Percentiles rank a stretch among this genome's conserved stretches.
Evolutionary conservation across 352 stramenopile species (phyloP).

Genomic region (Sclerospora graminicola): DNA sequence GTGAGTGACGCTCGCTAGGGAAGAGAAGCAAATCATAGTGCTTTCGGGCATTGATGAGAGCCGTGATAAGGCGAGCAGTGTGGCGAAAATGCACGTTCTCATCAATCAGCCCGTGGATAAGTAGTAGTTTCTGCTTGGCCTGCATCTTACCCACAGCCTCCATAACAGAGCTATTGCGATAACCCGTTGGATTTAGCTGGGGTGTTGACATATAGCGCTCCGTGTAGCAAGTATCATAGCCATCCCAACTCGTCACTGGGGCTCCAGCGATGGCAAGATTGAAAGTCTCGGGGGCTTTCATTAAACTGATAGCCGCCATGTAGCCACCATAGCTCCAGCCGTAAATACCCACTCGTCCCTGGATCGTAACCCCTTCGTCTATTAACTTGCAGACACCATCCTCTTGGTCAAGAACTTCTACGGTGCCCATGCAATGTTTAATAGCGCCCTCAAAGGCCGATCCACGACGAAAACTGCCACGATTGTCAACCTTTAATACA

Average conservation of each 20-base stretch:
- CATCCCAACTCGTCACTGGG: conserved; percentile 95
- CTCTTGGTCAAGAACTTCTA: conserved; percentile 84
- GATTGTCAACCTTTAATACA: conserved; percentile 96
- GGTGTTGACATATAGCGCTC: conserved; percentile 96
- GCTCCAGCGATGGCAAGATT: conserved; percentile 92
- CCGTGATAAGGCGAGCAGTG: conserved; percentile 93
- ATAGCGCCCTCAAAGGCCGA: conserved; percentile 91
- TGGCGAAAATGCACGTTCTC: conserved; percentile 99
- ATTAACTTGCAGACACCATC: conserved; percentile 76
- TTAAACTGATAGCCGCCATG: conserved; percentile 93
- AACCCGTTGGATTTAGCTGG: conserved; percentile 88
- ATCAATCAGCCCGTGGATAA: conserved; percentile 95
- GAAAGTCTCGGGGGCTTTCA: conserved; percentile 93
- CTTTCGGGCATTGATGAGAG: conserved; percentile 90
- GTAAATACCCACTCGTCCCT: conserved; percentile 89
- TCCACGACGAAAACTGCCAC: conserved; percentile 87
- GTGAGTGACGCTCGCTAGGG: conserved; percentile 93
- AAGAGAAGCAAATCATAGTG: conserved; percentile 96
- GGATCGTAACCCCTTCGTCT: conserved; percentile 80
- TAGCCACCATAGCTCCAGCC: conserved; percentile 98
- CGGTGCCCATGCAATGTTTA: conserved; percentile 86
- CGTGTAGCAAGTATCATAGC: conserved; percentile 98
- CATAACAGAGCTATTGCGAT: conserved; percentile 87
- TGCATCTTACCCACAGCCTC: conserved; percentile 89
- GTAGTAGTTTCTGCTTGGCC: conserved; percentile 82